phyloP scores from a whole-genome alignment of 1,284 basidiomycete species.

The Irpex lacteus region DNA sequence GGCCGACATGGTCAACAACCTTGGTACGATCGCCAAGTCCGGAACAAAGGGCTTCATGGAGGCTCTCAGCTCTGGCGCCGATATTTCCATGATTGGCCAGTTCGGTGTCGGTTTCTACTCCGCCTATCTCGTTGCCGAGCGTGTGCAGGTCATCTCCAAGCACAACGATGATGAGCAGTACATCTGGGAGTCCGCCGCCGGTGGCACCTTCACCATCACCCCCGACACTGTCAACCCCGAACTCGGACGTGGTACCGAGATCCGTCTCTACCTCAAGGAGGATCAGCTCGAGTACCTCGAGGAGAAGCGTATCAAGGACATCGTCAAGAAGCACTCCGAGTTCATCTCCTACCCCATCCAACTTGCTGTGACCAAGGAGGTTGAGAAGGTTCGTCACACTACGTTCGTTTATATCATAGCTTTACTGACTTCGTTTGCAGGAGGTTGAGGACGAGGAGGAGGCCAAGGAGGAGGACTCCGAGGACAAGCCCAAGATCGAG shows the following conservation, averaged over 20 bases:
- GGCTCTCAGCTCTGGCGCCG: slow-evolving; percentile 94
- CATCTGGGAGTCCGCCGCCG: slow-evolving; percentile 99
- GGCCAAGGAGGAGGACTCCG: slow-evolving; percentile 74
- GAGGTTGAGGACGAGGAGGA: slow-evolving; percentile 85
- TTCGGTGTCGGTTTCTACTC: slow-evolving; percentile 99
- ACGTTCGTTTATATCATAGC: neutral
- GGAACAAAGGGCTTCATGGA: slow-evolving; percentile 98
- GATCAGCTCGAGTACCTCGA: slow-evolving; percentile 99
- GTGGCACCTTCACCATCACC: slow-evolving; percentile 99
- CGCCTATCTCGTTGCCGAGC: slow-evolving; percentile 97
- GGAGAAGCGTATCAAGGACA: slow-evolving; percentile 99
- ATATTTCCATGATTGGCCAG: slow-evolving; percentile 92
- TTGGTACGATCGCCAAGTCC: slow-evolving; percentile 99
- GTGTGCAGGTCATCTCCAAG: slow-evolving; percentile 98
- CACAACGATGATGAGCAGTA: slow-evolving; percentile 99
- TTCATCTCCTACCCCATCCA: slow-evolving; percentile 99
- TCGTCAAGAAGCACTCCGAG: slow-evolving; percentile 99
- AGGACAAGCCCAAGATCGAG: slow-evolving; percentile 70
- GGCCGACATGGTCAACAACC: slow-evolving; percentile 97
- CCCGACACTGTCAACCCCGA: slow-evolving; percentile 87
- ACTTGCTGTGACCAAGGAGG: slow-evolving; percentile 98
- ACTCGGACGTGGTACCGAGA: slow-evolving; percentile 93
- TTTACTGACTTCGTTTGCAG: slow-evolving; percentile 33
- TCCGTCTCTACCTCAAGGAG: slow-evolving; percentile 97
- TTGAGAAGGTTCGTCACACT: slow-evolving; percentile 78